Conservation (phyloP, 495 filamentous ascomycete genomes). For the Penicillium soppii region DNA sequence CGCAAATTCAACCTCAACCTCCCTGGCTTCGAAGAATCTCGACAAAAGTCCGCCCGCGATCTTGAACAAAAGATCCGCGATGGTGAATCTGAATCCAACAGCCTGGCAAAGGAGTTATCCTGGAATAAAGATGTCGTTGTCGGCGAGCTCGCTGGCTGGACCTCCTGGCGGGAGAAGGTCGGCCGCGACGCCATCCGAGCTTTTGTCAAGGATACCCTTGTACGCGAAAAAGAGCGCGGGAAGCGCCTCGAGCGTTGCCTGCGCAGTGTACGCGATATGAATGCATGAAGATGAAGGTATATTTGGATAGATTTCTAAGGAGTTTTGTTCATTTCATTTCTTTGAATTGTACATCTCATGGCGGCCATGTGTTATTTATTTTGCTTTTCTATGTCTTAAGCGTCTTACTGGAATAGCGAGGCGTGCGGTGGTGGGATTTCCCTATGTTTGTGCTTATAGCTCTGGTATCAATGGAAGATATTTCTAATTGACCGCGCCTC, state of each 20-base stretch:
- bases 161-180: slow-evolving; percentile 78
- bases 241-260: slow-evolving; percentile 72
- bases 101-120: slow-evolving; percentile 71
- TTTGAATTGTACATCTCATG: slow-evolving; percentile 24
- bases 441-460: not conserved
- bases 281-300: slow-evolving; percentile 12
- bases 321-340: not conserved
- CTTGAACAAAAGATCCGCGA: slow-evolving; percentile 70
- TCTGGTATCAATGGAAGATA: not conserved
- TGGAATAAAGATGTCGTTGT: slow-evolving; percentile 95
- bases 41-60: slow-evolving; percentile 76
- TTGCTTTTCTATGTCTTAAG: slow-evolving; percentile 8
- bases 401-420: slow-evolving; percentile 1
- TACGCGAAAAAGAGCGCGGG: slow-evolving; percentile 73
- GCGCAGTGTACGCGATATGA: slow-evolving; percentile 37
- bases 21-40: slow-evolving; percentile 76
- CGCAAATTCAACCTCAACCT: slow-evolving; percentile 53
- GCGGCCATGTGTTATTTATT: slow-evolving; percentile 17
- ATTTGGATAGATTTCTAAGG: slow-evolving; percentile 14
- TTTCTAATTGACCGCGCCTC: slow-evolving; percentile 3
- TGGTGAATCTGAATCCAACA: slow-evolving; percentile 61
- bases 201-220: slow-evolving; percentile 74
- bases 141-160: slow-evolving; percentile 87
- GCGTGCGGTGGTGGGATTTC: not conserved
- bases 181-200: slow-evolving; percentile 70